Percentiles rank a stretch among this genome's conserved stretches.
Conservation (phyloP, 2,329 filamentous ascomycete species). For the Akanthomyces dipterigenus region DNA sequence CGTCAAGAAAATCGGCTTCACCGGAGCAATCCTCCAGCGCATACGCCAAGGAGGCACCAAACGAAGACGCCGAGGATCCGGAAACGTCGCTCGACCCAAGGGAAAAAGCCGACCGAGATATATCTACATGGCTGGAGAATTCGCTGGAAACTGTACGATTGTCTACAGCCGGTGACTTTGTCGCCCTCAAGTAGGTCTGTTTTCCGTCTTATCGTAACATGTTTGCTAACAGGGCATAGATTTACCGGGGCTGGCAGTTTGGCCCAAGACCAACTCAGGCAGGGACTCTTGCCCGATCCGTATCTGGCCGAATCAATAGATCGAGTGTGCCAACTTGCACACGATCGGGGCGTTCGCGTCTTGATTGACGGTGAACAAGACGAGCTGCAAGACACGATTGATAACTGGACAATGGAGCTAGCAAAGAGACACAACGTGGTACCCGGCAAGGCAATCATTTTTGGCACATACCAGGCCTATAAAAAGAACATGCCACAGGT, state of each 20-base stretch:
- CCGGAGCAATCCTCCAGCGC: constrained; percentile 1
- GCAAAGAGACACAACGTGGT: constrained; percentile 27
- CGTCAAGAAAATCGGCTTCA: neutral
- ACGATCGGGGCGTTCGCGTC: neutral
- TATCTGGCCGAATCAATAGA: neutral
- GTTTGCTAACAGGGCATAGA: neutral
- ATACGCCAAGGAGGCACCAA: constrained; percentile 4
- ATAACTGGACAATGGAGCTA: constrained; percentile 3
- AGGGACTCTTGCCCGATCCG: neutral
- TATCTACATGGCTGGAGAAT: neutral
- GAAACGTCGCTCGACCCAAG: neutral
- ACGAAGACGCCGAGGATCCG: neutral
- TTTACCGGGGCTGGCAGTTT: constrained; percentile 3
- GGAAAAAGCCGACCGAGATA: neutral
- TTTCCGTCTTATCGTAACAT: too few species aligned
- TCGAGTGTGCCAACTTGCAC: neutral
- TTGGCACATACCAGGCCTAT: constrained; percentile 75
- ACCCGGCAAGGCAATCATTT: constrained; percentile 61
- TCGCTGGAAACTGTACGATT: constrained; percentile 4
- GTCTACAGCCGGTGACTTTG: constrained; percentile 2
- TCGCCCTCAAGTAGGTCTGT: constrained; percentile 2
- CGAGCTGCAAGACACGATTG: neutral
- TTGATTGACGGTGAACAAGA: constrained; percentile 8
- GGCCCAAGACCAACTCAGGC: neutral
- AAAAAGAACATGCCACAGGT: constrained; percentile 55